Evolutionary conservation across 345 rosid species (phyloP).

Genomic region (Hibiscus trionum): DNA sequence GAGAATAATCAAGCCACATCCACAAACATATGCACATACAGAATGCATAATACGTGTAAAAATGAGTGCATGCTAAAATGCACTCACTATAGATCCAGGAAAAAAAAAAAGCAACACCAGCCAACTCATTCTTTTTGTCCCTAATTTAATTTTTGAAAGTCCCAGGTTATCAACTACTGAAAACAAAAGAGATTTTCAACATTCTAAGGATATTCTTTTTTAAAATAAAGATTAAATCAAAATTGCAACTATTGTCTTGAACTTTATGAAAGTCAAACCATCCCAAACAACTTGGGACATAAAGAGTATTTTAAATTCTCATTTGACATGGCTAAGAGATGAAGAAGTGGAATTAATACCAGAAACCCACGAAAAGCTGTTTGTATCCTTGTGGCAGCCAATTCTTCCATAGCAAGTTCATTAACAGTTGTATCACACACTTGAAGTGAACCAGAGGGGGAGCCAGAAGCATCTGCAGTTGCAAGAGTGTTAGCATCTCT

Average conservation of each 20-base stretch:
- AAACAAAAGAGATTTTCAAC: background rate
- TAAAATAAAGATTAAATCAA: background rate
- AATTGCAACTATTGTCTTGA: background rate
- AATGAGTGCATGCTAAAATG: background rate
- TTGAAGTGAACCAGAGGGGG: conserved; percentile 45
- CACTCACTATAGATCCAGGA: background rate
- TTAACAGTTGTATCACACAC: conserved; percentile 31
- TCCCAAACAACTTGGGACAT: background rate
- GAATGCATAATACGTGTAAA: background rate
- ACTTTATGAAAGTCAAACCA: background rate
- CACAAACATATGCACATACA: background rate
- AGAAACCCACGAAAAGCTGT: conserved; percentile 92
- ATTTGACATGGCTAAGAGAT: background rate
- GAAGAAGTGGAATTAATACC: conserved; percentile 35
- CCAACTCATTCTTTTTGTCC: background rate
- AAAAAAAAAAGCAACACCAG: background rate
- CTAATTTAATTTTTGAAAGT: background rate
- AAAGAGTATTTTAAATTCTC: background rate
- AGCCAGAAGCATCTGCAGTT: conserved; percentile 38
- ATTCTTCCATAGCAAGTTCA: conserved; percentile 42
- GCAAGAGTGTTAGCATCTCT: conserved; percentile 31
- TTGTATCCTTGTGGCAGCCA: conserved; percentile 82
- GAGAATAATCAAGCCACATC: background rate
- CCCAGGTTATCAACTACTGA: background rate
- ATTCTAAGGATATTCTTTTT: background rate